phyloP scores from a whole-genome alignment of 2,329 filamentous ascomycete genomes.

The Cadophora luteo-olivacea region DNA sequence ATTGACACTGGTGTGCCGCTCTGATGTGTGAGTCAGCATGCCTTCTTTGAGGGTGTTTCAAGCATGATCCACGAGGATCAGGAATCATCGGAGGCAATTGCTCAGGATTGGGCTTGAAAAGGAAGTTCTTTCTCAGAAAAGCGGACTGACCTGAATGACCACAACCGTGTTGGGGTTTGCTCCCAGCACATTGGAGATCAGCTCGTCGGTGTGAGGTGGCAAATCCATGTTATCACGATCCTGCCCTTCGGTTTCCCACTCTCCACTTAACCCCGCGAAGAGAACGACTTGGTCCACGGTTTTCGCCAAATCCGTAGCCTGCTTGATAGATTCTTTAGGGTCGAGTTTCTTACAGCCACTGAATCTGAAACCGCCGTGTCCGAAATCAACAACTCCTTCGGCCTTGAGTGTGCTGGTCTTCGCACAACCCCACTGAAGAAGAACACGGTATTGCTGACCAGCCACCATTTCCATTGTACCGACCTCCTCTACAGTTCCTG shows the following conservation, averaged over 20 bases:
- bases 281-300: conserved; percentile 57
- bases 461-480: conserved; percentile 37
- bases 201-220: conserved; percentile 35
- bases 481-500: conserved; percentile 38
- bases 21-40: too few species aligned
- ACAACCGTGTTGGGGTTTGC: conserved; percentile 68
- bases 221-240: conserved; percentile 39
- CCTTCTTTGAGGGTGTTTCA: too few species aligned
- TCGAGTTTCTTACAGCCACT: conserved; percentile 55
- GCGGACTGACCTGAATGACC: conserved; percentile 66
- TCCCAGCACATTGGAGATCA: conserved; percentile 58
- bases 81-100: too few species aligned
- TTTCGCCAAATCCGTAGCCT: not conserved
- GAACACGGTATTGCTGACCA: conserved; percentile 43
- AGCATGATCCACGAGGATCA: too few species aligned
- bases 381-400: conserved; percentile 54
- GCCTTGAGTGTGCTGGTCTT: conserved; percentile 60
- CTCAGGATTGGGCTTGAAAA: too few species aligned
- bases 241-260: conserved; percentile 35
- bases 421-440: conserved; percentile 46
- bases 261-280: conserved; percentile 62
- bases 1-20: conserved; percentile 72
- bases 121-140: too few species aligned
- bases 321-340: not conserved
- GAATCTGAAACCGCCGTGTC: conserved; percentile 63